Evolutionary conservation across 208 protist species (phyloP).

Genomic region (Angomonas deanei): DNA sequence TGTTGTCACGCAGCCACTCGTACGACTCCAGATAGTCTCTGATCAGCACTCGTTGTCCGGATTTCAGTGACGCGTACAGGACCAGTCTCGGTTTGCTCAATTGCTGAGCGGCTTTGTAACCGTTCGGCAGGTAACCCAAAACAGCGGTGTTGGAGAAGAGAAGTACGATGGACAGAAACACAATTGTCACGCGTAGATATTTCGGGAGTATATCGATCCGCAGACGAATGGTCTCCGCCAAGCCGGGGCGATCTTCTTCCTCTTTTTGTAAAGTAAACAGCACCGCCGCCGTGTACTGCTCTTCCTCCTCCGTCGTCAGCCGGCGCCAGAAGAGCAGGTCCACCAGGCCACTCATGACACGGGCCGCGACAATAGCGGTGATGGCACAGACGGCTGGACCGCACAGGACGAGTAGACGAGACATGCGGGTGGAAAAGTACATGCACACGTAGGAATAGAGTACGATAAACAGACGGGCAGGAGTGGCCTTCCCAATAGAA

Average conservation of each 20-base stretch:
- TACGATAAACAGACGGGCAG: conserved; percentile 25
- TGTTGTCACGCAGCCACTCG: conserved; percentile 95
- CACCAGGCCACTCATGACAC: conserved; percentile 14
- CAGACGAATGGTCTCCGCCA: no score
- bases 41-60: conserved; percentile 47
- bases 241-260: not conserved
- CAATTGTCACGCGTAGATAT: not conserved
- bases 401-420: conserved; percentile 50
- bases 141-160: not conserved
- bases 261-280: not conserved
- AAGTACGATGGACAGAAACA: not conserved
- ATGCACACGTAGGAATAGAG: conserved; percentile 27
- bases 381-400: conserved; percentile 17
- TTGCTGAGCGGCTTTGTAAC: not conserved
- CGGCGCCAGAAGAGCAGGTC: conserved; percentile 9
- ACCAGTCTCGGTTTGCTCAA: conserved; percentile 21
- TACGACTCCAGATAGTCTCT: conserved; percentile 98
- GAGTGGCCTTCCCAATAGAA: conserved; percentile 9
- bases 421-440: conserved; percentile 65
- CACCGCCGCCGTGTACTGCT: not conserved
- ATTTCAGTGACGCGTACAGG: conserved; percentile 17
- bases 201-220: no score
- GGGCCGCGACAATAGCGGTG: conserved; percentile 7
- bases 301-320: not conserved
- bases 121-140: not conserved